Percentiles rank a stretch among this genome's conserved stretches.
These are phyloP conservation scores for Penicillium sp. DNA, from an alignment of 2,329 filamentous ascomycete genomes.

Conservation along the genomic window DNA sequence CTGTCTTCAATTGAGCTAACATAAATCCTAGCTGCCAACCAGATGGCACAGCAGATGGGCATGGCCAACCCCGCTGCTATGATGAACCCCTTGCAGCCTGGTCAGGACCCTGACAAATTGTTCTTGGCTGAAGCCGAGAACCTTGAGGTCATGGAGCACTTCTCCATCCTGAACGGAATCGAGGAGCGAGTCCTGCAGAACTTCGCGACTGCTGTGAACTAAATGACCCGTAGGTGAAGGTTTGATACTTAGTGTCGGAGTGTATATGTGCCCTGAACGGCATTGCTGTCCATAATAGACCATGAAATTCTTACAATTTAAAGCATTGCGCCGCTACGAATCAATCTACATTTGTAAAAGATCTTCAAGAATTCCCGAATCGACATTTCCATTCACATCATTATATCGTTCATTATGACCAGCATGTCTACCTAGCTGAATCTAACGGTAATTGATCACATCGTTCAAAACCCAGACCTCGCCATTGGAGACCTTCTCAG, in stretches of 20 bases:
- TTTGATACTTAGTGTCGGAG: constrained; percentile 1
- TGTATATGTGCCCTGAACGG: constrained; percentile 9
- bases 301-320: constrained; percentile 4
- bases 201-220: constrained; percentile 27
- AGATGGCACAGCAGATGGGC: constrained; percentile 82
- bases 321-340: not conserved
- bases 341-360: not conserved
- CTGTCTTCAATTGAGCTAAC: not conserved
- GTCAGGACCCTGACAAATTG: constrained; percentile 92
- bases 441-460: constrained; percentile 53
- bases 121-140: constrained; percentile 93
- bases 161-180: constrained; percentile 83
- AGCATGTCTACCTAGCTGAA: not conserved
- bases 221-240: not conserved
- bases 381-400: not conserved
- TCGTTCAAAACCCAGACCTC: constrained; percentile 77
- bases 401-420: constrained; percentile 8
- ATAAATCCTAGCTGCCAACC: constrained; percentile 69
- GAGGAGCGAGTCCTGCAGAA: constrained; percentile 74
- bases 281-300: constrained; percentile 8
- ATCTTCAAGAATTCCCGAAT: not conserved
- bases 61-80: constrained; percentile 68
- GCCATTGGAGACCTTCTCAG: constrained; percentile 77
- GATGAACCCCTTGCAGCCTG: constrained; percentile 78
- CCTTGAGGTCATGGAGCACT: constrained; percentile 88